Evolutionary conservation across 1,284 basidiomycete genomes (phyloP).

Genomic region (Boletus semigastroideus): DNA sequence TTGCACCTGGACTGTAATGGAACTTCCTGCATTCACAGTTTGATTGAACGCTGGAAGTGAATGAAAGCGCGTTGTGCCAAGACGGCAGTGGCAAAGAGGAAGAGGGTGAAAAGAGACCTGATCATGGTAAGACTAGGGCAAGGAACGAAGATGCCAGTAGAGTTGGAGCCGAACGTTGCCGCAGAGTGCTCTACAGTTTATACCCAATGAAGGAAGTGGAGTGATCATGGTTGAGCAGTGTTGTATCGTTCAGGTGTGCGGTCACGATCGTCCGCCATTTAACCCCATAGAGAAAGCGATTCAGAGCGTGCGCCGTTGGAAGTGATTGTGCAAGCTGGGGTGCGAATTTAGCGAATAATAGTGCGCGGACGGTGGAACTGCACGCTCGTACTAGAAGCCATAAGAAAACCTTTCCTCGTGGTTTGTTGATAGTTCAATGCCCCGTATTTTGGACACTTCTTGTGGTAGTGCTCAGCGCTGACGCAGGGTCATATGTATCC

Average conservation of each 20-base stretch:
- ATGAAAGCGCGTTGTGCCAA: conserved; percentile 22
- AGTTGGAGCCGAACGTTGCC: neutral
- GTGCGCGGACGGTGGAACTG: too few species aligned
- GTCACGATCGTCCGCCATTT: conserved; percentile 3
- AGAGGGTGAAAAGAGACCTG: conserved; percentile 5
- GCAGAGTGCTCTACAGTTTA: conserved; percentile 6
- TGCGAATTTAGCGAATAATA: too few species aligned
- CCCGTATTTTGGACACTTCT: too few species aligned
- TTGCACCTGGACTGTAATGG: conserved; percentile 25
- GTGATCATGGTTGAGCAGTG: conserved; percentile 3
- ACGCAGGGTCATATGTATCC: too few species aligned
- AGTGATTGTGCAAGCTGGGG: neutral
- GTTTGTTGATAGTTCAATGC: too few species aligned
- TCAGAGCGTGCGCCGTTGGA: neutral
- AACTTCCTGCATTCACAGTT: conserved; percentile 11
- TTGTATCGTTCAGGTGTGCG: neutral
- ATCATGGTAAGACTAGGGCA: conserved; percentile 9
- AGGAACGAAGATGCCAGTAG: neutral
- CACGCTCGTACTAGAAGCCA: too few species aligned
- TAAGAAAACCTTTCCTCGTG: too few species aligned
- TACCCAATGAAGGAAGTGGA: neutral
- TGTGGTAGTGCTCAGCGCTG: too few species aligned
- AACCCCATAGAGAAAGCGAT: neutral
- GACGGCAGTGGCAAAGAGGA: conserved; percentile 14
- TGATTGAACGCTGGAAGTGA: conserved; percentile 14